phyloP scores from a whole-genome alignment of 2,329 filamentous ascomycete species.

The Penicillium palitans region DNA sequence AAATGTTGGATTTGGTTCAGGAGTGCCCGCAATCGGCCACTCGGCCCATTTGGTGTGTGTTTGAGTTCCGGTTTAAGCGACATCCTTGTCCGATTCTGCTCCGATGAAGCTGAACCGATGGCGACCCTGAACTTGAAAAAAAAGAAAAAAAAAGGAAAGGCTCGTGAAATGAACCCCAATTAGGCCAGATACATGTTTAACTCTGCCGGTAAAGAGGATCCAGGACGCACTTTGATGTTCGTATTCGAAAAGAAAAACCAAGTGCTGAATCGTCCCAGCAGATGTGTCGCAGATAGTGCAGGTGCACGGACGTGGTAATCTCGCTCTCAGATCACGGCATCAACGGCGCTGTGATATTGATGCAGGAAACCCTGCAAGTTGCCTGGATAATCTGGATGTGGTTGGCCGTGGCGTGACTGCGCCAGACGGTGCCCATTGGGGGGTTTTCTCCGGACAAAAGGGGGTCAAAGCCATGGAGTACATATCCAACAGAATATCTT shows the following conservation, averaged over 20 bases:
- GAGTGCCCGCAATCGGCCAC: slow-evolving; percentile 2
- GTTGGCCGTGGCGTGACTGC: slow-evolving; percentile 7
- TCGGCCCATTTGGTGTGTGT: background rate
- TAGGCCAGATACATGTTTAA: background rate
- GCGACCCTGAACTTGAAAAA: background rate
- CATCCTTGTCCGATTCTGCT: background rate
- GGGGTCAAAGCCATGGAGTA: slow-evolving; percentile 13
- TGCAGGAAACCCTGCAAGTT: slow-evolving; percentile 15
- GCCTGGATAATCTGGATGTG: slow-evolving; percentile 14
- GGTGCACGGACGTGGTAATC: slow-evolving; percentile 7
- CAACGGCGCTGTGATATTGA: slow-evolving; percentile 14
- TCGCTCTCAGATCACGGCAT: background rate
- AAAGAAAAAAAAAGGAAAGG: background rate
- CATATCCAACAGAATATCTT: slow-evolving; percentile 4
- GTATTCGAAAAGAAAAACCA: background rate
- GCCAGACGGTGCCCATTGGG: slow-evolving; percentile 19
- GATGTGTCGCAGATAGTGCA: slow-evolving; percentile 1
- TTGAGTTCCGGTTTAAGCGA: background rate
- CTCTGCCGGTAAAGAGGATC: background rate
- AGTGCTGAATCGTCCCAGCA: background rate
- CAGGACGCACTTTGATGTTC: background rate
- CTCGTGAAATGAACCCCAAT: background rate
- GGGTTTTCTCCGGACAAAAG: slow-evolving; percentile 20
- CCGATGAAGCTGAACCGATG: background rate
- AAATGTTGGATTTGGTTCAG: background rate